Base-by-base conservation (phyloP, 441 rosid species). In the Viola pubescens region DNA sequence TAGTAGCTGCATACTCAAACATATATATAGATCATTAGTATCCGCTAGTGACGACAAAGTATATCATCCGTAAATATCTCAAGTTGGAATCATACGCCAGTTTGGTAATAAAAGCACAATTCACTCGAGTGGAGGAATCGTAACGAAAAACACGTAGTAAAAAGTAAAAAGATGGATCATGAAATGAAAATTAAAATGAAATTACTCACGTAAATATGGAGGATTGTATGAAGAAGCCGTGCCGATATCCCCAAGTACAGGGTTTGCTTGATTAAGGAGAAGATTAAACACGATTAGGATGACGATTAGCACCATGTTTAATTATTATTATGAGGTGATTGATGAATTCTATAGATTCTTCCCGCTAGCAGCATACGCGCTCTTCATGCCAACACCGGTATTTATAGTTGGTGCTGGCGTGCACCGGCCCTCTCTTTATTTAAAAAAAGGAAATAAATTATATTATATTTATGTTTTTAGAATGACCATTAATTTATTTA, bases 181-280 rank as follows among this genome's bases (percentile, higher is more conserved):
- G 34, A 26, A 26, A 26, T 0, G 11, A 16, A 4, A 14, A 40
- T 11, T 16, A 16, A 46, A 7, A 46, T 16, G 2, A 38, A 41
- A 1, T 7, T n/a, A 71, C 83, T 50, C 44, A 81, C 83, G 82
- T 59, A 79, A 9, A 54, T 81, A 81, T 0, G 86, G 86, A 13
- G 86, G 82, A 59, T 59, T 41, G 52, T 75, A 81, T 42, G 86
- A 62, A 1, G 59, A 19, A 1, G 80, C 86, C 1, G 82, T 79
- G 1, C 83, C 83, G 9, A 77, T 60, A 62, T 81, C 83, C 12
- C 71, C 82, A 0, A 59, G 39, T 16, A 67, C 71, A 16, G 52
- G 42, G 45, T 34, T 11, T 34, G 5, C 52, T 60, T 67, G 66
- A 11, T 37, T 19, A 14, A 60, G 37, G 5, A 66, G 34, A 7